A percentile compares a stretch with the other conserved stretches of the same genome.
Conservation (phyloP, 768 basidiomycete species). For the Dentipellis fragilis region DNA sequence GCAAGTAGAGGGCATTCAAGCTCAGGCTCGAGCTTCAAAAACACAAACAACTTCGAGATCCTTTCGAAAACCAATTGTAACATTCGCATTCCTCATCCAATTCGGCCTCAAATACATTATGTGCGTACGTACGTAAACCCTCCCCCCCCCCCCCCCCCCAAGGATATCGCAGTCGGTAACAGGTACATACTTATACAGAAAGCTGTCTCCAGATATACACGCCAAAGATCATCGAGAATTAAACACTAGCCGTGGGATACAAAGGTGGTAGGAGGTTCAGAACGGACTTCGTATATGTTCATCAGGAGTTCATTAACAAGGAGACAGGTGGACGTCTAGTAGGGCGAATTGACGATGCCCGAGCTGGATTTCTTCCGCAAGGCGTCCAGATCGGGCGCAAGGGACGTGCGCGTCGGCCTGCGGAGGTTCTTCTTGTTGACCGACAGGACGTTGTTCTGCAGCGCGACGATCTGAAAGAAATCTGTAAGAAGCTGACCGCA, state of each 20-base stretch:
- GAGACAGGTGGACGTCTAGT: not conserved
- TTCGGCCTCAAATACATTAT: not conserved
- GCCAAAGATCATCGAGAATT: too few species aligned
- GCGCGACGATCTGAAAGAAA: slow-evolving; percentile 73
- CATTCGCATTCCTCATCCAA: too few species aligned
- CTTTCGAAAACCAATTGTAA: too few species aligned
- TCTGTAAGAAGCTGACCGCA: slow-evolving; percentile 3
- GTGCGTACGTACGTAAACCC: not conserved
- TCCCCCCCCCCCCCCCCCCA: too few species aligned
- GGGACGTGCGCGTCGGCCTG: slow-evolving; percentile 70
- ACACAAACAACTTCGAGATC: too few species aligned
- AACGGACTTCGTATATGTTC: too few species aligned
- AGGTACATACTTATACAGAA: not conserved
- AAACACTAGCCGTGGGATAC: not conserved
- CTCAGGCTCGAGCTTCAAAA: too few species aligned
- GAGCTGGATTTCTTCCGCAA: slow-evolving; percentile 8
- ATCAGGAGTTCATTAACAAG: too few species aligned
- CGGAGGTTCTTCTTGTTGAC: slow-evolving; percentile 90
- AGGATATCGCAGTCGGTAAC: not conserved
- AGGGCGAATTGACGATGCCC: slow-evolving; percentile 12
- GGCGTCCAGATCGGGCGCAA: slow-evolving; percentile 34
- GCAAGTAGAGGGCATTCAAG: too few species aligned
- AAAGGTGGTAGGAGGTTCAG: not conserved
- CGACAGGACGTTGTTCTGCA: slow-evolving; percentile 88
- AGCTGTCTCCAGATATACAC: too few species aligned